phyloP scores from a whole-genome alignment of 495 filamentous ascomycete genomes.

The Aspergillus asperescens region DNA sequence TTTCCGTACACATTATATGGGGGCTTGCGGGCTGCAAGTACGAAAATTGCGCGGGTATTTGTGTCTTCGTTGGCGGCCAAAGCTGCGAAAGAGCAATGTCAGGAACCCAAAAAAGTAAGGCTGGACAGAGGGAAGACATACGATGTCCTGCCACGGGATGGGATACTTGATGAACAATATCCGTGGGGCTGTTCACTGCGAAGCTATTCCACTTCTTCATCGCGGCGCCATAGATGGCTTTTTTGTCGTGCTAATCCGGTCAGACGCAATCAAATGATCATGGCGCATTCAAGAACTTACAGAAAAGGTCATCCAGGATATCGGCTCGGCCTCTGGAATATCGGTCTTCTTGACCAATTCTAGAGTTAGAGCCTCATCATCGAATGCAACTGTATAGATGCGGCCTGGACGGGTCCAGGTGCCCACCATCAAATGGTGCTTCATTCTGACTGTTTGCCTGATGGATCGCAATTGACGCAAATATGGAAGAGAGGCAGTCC shows the following conservation, averaged over 20 bases:
- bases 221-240: constrained; percentile 77
- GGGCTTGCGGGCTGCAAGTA: constrained; percentile 67
- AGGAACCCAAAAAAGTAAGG: not conserved
- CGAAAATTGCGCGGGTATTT: constrained; percentile 81
- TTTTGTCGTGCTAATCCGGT: constrained; percentile 58
- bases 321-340: constrained; percentile 74
- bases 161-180: constrained; percentile 70
- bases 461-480: not conserved
- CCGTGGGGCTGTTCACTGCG: constrained; percentile 66
- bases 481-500: not conserved
- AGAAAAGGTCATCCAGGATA: constrained; percentile 87
- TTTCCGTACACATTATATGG: constrained; percentile 80
- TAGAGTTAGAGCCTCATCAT: constrained; percentile 67
- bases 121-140: constrained; percentile 27
- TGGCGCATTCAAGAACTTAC: constrained; percentile 39
- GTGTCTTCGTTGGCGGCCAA: constrained; percentile 60
- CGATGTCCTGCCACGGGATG: constrained; percentile 62
- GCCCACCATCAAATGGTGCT: constrained; percentile 78
- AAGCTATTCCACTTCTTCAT: constrained; percentile 90
- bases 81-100: constrained; percentile 40
- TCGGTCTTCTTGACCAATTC: constrained; percentile 70
- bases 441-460: constrained; percentile 44
- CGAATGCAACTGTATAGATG: constrained; percentile 79
- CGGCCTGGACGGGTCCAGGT: constrained; percentile 81
- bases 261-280: not conserved